Conservation (phyloP, 1,139 yeast genomes). For the Arxiozyma heterogenica region DNA sequence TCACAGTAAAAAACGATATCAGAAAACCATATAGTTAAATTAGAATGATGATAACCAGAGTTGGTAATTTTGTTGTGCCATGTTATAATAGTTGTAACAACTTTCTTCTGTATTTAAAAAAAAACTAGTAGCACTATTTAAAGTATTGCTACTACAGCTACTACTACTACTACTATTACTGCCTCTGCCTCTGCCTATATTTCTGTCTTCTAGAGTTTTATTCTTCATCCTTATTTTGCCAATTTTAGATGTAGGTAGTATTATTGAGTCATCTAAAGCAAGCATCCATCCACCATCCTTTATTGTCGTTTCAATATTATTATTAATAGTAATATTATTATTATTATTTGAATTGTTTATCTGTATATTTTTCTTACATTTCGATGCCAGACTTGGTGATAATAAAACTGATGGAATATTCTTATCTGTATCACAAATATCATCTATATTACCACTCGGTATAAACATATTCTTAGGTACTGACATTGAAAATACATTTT, state of each 20-base stretch:
- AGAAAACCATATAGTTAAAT: not conserved
- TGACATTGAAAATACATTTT: not conserved
- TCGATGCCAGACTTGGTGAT: not conserved
- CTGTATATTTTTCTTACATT: not conserved
- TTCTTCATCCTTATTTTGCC: too few relatives aligned
- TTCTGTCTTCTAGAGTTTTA: not conserved
- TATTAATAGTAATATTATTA: too few relatives aligned
- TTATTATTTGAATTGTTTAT: not conserved
- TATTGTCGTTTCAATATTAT: too few relatives aligned
- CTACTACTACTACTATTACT: too few relatives aligned
- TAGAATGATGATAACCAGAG: conserved; percentile 19
- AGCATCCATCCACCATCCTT: not conserved
- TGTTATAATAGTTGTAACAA: conserved; percentile 2
- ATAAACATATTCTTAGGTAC: not conserved
- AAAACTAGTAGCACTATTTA: not conserved
- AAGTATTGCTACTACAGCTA: not conserved
- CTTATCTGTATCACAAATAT: not conserved
- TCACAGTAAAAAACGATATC: too few relatives aligned
- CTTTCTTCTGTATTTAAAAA: not conserved
- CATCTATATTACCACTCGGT: not conserved
- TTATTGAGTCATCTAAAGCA: not conserved
- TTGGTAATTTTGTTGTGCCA: conserved; percentile 24
- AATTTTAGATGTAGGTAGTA: not conserved
- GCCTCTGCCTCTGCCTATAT: too few relatives aligned
- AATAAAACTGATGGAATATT: not conserved